Conservation (phyloP, 1,139 yeast species). For the Yamadazyma diospyri region DNA sequence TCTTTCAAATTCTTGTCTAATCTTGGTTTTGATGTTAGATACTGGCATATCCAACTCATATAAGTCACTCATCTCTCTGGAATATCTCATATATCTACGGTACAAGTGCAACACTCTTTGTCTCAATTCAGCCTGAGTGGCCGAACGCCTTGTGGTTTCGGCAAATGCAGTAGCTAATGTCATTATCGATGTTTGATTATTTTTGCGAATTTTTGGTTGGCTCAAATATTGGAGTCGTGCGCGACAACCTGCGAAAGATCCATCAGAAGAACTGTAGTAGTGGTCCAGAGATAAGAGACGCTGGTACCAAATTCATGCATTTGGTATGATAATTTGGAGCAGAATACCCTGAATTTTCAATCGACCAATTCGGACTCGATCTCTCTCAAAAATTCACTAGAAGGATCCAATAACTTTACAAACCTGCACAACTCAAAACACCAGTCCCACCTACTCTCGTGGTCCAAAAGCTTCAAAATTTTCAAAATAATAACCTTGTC, state of each 20-base stretch:
- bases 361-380: too few species aligned
- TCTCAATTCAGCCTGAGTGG: slow-evolving; percentile 59
- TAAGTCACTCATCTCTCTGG: slow-evolving; percentile 59
- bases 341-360: too few species aligned
- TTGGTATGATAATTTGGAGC: too few species aligned
- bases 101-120: slow-evolving; percentile 66
- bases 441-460: slow-evolving; percentile 39
- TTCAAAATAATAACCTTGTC: slow-evolving; percentile 34
- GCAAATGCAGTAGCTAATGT: slow-evolving; percentile 82
- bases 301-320: slow-evolving; percentile 1
- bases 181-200: slow-evolving; percentile 24
- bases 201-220: slow-evolving; percentile 16
- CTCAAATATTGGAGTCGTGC: not conserved
- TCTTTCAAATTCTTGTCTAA: slow-evolving; percentile 87
- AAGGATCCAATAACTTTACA: slow-evolving; percentile 40
- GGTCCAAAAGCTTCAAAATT: slow-evolving; percentile 33
- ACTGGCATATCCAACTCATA: slow-evolving; percentile 84
- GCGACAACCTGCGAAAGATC: not conserved
- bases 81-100: slow-evolving; percentile 66
- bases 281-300: too few species aligned
- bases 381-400: slow-evolving; percentile 21
- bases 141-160: slow-evolving; percentile 70
- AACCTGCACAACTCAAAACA: slow-evolving; percentile 46
- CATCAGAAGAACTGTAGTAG: not conserved
- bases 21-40: slow-evolving; percentile 75